Base-by-base conservation (phyloP, 1,284 basidiomycete species). In the Rhizopogon hawkerae region DNA sequence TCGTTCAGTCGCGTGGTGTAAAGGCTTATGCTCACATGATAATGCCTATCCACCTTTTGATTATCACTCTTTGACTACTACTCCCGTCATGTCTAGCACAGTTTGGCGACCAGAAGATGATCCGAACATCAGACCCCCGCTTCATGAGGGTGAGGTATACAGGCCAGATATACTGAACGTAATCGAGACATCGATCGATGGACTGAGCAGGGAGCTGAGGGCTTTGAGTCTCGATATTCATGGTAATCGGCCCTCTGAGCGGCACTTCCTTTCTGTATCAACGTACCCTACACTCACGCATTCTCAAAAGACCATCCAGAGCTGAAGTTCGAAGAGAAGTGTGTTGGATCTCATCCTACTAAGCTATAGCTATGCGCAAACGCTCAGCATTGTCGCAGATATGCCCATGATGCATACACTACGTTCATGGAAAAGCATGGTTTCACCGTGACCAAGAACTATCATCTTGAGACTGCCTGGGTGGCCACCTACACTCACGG, bases 381-480 rank as follows among this genome's bases (percentile, higher is more conserved):
- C 5, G 21, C 33, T 37, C 6, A 31, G n/a, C 4, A 23, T 14
- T 6, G 24, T 34, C n/a, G 33, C 49, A 79, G 75, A 18, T 63
- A 74, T 56, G 73, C 79, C 1, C 78, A 83, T 53, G 75, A 81
- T 53, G 65, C 67, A 6, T 68, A 79, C 23, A 80, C 81, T 0
- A 57, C 63, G 0, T 84, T 83, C 58, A 73, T 85, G 71, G 66
- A 65, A 45, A 67, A 65, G 34, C 77, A 81, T 43, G 81, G 79
- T 0, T 87, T 83, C 59, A 60, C 69, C 21, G 80, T 87, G 8
- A 75, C 72, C 7, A 70, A 68, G 48, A 73, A 80, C 48, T 76
- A 78, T 57, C 73, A 74, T 53, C 66, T 86, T 16, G 67, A 75
- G 18, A 91, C 88, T 1, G 88, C 86, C 2, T 90, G 85, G 78